These are phyloP conservation scores for Phytophthora cajani DNA, from an alignment of 352 stramenopile genomes.

Conservation along the genomic window DNA sequence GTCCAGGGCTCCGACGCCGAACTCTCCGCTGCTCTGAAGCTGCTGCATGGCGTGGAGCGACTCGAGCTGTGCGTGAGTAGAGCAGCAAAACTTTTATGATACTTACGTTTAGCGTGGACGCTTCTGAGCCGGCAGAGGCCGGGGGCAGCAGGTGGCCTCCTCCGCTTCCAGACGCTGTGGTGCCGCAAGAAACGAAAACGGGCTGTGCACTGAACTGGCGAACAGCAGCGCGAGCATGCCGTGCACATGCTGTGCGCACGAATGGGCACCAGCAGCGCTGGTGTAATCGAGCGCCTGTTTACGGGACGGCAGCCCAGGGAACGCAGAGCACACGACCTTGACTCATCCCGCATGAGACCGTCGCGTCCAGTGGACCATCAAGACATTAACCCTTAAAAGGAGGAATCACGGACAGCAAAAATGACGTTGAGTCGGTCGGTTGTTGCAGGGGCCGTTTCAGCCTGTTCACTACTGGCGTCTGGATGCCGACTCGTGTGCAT, in stretches of 20 bases:
- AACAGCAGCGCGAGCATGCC: slow-evolving; percentile 15
- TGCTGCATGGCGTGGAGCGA: slow-evolving; percentile 15
- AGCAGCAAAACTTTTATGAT: too few species aligned
- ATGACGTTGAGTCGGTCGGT: too few species aligned
- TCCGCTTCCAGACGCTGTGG: slow-evolving; percentile 8
- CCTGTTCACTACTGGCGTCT: too few species aligned
- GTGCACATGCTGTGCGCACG: slow-evolving; percentile 14
- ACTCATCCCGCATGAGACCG: too few species aligned
- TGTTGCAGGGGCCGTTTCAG: too few species aligned
- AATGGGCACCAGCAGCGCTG: not conserved
- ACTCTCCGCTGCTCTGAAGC: not conserved
- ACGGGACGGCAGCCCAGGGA: slow-evolving; percentile 1
- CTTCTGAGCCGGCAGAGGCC: not conserved
- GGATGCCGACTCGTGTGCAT: too few species aligned
- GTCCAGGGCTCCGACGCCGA: slow-evolving; percentile 24
- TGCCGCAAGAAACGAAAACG: slow-evolving; percentile 12
- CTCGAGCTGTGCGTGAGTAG: slow-evolving; percentile 11
- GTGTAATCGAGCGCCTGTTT: slow-evolving; percentile 29
- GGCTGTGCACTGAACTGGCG: not conserved
- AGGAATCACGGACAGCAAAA: too few species aligned
- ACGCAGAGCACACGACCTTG: too few species aligned
- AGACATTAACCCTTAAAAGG: too few species aligned
- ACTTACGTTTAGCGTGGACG: too few species aligned
- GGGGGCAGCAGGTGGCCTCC: not conserved
- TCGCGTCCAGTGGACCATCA: too few species aligned